Base-by-base conservation (phyloP, 495 filamentous ascomycete species). In the Rhypophila decipiens region DNA sequence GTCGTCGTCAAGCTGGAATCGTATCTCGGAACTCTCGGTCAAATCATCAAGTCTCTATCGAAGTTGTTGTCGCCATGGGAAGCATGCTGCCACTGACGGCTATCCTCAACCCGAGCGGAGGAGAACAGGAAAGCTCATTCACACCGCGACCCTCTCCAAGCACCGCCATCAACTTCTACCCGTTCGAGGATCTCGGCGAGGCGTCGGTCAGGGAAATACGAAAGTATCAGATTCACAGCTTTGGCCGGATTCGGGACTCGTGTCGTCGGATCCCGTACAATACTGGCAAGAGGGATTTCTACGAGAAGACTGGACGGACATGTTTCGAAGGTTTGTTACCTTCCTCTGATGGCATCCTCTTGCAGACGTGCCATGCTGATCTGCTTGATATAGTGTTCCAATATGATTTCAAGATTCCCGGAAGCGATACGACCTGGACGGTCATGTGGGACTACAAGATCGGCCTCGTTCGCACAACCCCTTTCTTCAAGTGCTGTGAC, bases 401-500 rank as follows among this genome's bases (percentile, higher is more conserved):
- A 48, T 98, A 97, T 65, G 82, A 75, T n/a, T 98, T 95, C 69
- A 78, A 79, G 56, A 61, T 83, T 19, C 84, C 84, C 5, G 80
- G 71, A 10, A 77, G 88, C 33, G 78, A 82, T 5, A 76, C 73
- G 51, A 64, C 72, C 40, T 90, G 88, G 71, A 78, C 73, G 5
- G 80, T 98, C 20, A 88, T 95, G 82, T 98, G 93, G 93, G 93
- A 98, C 63, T 96, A 96, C 65, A 89, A 90, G 50, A 82, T 90
- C 47, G 93, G 93, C n/a, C 83, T 96, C 21, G 91, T 96, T 42
- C 82, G 90, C 48, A 90, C 91, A 58, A 96, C 93, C 5, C 86
- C 88, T 35, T 86, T 98, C 59, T 97, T 98, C 77, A 95, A 95
- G 59, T 88, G 86, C 56, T 82, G 79, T 49, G 80, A 82, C 47